Evolutionary conservation across 371 early-diverging fungal genomes (phyloP).

Genomic region (Fennellomyces sp.): DNA sequence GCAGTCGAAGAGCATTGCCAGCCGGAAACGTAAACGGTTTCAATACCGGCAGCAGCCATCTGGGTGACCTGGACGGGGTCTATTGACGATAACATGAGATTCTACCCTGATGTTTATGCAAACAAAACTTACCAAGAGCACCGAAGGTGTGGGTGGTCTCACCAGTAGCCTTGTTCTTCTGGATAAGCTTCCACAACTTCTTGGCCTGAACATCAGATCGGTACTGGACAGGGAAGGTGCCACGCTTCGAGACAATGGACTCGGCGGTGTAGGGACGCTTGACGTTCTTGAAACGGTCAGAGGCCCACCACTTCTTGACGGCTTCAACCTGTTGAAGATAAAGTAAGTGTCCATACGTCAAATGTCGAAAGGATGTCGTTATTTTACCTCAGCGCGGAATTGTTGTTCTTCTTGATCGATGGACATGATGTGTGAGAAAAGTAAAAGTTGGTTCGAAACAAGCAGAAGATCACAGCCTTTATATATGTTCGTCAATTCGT

Average conservation of each 20-base stretch:
- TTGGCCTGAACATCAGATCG: slow-evolving; percentile 89
- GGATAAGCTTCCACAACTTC: slow-evolving; percentile 90
- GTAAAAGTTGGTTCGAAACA: background rate
- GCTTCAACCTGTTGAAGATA: slow-evolving; percentile 59
- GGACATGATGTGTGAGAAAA: slow-evolving; percentile 4
- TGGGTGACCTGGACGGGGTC: slow-evolving; percentile 96
- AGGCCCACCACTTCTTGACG: slow-evolving; percentile 91
- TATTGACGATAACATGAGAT: background rate
- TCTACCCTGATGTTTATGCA: background rate
- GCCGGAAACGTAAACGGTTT: slow-evolving; percentile 93
- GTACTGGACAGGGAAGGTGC: slow-evolving; percentile 75
- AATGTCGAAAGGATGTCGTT: background rate
- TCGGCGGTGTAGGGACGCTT: slow-evolving; percentile 94
- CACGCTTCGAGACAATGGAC: slow-evolving; percentile 90
- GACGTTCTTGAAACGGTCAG: slow-evolving; percentile 81
- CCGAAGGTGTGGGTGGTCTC: slow-evolving; percentile 95
- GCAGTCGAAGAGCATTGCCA: slow-evolving; percentile 99
- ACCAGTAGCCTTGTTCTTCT: slow-evolving; percentile 74
- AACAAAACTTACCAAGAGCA: slow-evolving; percentile 50
- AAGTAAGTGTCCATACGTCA: background rate
- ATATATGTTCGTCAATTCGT: slow-evolving; percentile 7
- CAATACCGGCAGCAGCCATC: slow-evolving; percentile 94
- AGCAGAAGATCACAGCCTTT: background rate
- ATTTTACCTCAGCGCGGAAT: slow-evolving; percentile 13
- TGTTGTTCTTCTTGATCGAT: slow-evolving; percentile 14